Percentiles rank a stretch among this genome's conserved stretches.
These are phyloP conservation scores for Pseudogymnoascus sp. DNA, from an alignment of 2,329 filamentous ascomycete species.

Conservation along the genomic window DNA sequence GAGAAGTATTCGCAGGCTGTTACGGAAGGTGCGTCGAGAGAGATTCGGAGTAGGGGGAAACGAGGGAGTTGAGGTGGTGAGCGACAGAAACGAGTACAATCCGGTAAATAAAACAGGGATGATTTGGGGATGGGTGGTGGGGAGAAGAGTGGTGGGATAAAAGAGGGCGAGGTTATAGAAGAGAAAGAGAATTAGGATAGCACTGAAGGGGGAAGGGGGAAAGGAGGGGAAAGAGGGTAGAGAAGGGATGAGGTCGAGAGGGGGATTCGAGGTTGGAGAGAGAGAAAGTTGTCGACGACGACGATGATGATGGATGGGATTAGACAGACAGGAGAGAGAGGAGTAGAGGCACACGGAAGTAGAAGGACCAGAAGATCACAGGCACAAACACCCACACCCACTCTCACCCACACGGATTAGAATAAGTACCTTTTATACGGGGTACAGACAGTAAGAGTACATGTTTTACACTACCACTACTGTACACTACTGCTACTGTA, in stretches of 20 bases:
- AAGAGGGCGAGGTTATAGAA: constrained; percentile 24
- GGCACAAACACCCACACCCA: neutral
- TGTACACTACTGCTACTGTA: neutral
- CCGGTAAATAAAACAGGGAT: constrained; percentile 17
- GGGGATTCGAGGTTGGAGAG: constrained; percentile 15
- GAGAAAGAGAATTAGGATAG: constrained; percentile 30
- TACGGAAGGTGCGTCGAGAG: neutral
- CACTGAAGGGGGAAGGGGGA: constrained; percentile 21
- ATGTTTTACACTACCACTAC: too few relatives aligned
- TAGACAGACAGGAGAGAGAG: neutral
- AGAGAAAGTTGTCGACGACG: constrained; percentile 9
- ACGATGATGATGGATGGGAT: constrained; percentile 18
- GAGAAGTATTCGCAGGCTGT: neutral
- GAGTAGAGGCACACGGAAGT: constrained; percentile 9
- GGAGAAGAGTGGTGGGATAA: too few relatives aligned
- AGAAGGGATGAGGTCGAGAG: constrained; percentile 27
- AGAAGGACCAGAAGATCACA: neutral
- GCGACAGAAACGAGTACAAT: constrained; percentile 14
- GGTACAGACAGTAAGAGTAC: neutral
- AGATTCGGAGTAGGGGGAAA: neutral
- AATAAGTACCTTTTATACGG: neutral
- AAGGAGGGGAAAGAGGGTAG: constrained; percentile 20
- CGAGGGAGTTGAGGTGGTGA: neutral
- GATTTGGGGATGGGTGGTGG: too few relatives aligned
- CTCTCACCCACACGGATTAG: neutral